Conservation (phyloP, 176 grass and related monocot genomes). For the Lolium rigidum region DNA sequence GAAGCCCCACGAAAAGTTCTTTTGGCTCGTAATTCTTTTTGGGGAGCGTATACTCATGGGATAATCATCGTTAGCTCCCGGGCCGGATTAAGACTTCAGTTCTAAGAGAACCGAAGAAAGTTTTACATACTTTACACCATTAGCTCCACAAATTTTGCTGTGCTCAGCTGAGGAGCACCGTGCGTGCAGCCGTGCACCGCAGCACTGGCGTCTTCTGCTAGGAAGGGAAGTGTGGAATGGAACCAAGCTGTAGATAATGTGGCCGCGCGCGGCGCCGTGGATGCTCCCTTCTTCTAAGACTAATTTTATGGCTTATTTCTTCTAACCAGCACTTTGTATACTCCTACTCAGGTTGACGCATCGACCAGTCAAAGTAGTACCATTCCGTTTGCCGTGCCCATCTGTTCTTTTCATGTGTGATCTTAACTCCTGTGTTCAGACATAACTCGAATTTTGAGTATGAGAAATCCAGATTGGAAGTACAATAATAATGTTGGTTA, state of each 20-base stretch:
- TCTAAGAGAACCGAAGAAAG: conserved; percentile 29
- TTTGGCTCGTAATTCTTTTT: conserved; percentile 29
- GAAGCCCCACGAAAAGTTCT: not conserved
- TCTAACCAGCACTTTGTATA: conserved; percentile 12
- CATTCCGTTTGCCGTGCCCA: not conserved
- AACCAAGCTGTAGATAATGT: conserved; percentile 62
- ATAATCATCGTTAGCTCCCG: conserved; percentile 23
- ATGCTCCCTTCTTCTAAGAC: conserved; percentile 47
- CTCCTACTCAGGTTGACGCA: not conserved
- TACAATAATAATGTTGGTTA: no score
- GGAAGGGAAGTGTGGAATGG: not conserved
- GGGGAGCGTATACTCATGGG: not conserved
- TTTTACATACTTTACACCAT: conserved; percentile 29
- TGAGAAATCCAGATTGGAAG: no score
- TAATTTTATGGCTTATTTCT: conserved; percentile 46
- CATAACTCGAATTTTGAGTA: no score
- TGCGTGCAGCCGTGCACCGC: no score
- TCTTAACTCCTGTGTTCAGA: no score
- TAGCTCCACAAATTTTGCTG: conserved; percentile 52
- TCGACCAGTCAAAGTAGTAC: not conserved
- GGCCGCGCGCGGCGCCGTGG: conserved; percentile 17
- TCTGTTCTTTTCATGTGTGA: not conserved
- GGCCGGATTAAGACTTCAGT: not conserved
- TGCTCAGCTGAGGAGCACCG: conserved; percentile 24
- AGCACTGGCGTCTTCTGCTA: not conserved